Percentiles rank a stretch among this genome's conserved stretches.
phyloP scores from a whole-genome alignment of 1,284 basidiomycete species.

The Rhodotorula sp. region DNA sequence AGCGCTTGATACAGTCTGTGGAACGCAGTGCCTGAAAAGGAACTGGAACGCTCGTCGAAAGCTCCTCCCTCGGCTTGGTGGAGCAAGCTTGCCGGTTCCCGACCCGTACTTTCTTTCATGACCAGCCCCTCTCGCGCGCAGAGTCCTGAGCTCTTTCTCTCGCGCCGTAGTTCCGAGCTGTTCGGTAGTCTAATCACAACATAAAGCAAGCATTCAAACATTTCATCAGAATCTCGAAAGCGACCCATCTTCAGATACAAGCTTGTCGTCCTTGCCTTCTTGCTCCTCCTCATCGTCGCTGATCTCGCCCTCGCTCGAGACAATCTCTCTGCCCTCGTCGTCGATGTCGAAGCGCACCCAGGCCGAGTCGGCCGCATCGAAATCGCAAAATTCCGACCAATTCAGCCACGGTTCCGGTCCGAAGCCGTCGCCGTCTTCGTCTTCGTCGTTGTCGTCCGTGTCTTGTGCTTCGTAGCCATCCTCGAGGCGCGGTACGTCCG shows the following conservation, averaged over 20 bases:
- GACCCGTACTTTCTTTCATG: no score
- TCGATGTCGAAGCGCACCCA: not conserved
- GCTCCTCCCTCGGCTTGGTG: no score
- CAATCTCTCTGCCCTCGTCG: not conserved
- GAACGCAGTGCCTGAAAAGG: no score
- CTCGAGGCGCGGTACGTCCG: not conserved
- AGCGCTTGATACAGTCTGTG: no score
- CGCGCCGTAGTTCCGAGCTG: no score
- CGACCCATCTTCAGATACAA: not conserved
- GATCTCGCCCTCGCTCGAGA: not conserved
- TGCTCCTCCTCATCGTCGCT: not conserved
- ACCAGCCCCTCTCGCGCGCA: no score
- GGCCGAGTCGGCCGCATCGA: not conserved
- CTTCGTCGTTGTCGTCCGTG: not conserved
- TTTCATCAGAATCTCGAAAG: no score
- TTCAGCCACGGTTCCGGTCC: not conserved
- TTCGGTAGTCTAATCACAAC: no score
- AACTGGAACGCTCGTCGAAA: no score
- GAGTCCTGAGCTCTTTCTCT: no score
- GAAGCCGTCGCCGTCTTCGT: not conserved
- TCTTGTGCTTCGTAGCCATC: not conserved
- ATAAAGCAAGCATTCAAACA: no score
- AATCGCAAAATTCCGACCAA: not conserved
- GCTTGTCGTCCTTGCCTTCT: not conserved
- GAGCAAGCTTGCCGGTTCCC: no score